Evolutionary conservation across 768 basidiomycete genomes (phyloP).

Genomic region (Paxillus ammoniavirescens): DNA sequence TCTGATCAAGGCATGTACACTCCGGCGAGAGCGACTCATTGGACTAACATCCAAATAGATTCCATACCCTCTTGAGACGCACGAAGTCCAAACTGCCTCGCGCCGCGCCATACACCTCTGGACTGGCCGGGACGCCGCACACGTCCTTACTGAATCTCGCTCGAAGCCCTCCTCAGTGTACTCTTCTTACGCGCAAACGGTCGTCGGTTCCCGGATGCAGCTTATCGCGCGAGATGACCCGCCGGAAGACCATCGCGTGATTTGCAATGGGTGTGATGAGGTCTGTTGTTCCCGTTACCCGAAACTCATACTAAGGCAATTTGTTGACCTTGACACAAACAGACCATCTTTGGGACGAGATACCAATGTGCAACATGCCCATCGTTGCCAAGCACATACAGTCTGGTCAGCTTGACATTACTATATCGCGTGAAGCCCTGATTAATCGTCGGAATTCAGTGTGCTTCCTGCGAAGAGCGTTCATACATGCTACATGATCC

Average conservation of each 20-base stretch:
- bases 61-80: slow-evolving; percentile 73
- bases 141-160: slow-evolving; percentile 46
- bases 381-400: slow-evolving; percentile 68
- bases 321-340: neutral
- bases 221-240: slow-evolving; percentile 29
- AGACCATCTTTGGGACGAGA: slow-evolving; percentile 75
- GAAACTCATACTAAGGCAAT: neutral
- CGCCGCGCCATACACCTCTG: slow-evolving; percentile 72
- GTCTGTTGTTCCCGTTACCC: slow-evolving; percentile 35
- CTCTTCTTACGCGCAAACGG: slow-evolving; percentile 65
- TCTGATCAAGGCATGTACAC: slow-evolving; percentile 76
- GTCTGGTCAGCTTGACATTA: slow-evolving; percentile 49
- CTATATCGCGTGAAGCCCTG: too few species aligned
- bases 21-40: neutral
- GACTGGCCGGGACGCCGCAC: slow-evolving; percentile 72
- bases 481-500: slow-evolving; percentile 84
- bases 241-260: slow-evolving; percentile 53
- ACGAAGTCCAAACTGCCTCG: slow-evolving; percentile 75
- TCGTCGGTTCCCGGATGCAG: slow-evolving; percentile 53
- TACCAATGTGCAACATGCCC: slow-evolving; percentile 93
- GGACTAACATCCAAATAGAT: slow-evolving; percentile 50
- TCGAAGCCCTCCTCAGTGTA: slow-evolving; percentile 58
- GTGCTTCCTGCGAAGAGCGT: slow-evolving; percentile 70
- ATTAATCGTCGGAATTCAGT: slow-evolving; percentile 44
- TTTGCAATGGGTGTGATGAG: slow-evolving; percentile 60